Percentiles rank a stretch among this genome's conserved stretches.
Evolutionary conservation across 768 basidiomycete species (phyloP).

Genomic region (Lactarius quietus): DNA sequence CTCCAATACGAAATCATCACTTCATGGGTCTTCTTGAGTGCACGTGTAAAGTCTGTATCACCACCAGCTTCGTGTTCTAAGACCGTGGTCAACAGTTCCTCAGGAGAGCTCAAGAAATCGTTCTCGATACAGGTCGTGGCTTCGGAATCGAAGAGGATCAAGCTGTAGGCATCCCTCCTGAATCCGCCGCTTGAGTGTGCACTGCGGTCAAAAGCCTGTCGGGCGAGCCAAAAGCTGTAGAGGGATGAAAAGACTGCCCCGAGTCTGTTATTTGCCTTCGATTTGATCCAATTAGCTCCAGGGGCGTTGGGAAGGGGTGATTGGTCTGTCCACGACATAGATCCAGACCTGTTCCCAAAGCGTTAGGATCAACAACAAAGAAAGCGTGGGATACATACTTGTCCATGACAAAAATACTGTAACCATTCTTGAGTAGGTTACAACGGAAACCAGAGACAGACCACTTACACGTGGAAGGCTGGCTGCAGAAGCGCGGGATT

Average conservation of each 20-base stretch:
- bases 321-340: conserved; percentile 43
- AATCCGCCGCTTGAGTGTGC: conserved; percentile 37
- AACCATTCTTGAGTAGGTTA: neutral
- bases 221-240: conserved; percentile 52
- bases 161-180: conserved; percentile 54
- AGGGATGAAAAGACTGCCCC: conserved; percentile 57
- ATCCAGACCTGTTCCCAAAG: conserved; percentile 42
- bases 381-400: conserved; percentile 29
- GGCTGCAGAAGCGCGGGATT: conserved; percentile 51
- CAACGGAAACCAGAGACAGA: neutral
- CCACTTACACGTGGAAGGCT: conserved; percentile 55
- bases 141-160: conserved; percentile 43
- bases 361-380: neutral
- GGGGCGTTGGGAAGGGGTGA: conserved; percentile 45
- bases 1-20: conserved; percentile 48
- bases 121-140: conserved; percentile 35
- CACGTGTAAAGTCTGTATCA: conserved; percentile 44
- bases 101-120: conserved; percentile 44
- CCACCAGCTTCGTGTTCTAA: conserved; percentile 35
- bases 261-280: conserved; percentile 44
- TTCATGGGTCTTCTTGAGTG: conserved; percentile 36
- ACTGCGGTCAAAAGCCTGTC: conserved; percentile 40
- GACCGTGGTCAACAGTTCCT: conserved; percentile 39
- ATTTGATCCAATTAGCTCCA: conserved; percentile 35
- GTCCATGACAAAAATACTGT: conserved; percentile 52